These are phyloP conservation scores for Reticulascus tulasneorum DNA, from an alignment of 2,329 filamentous ascomycete genomes.

Conservation along the genomic window DNA sequence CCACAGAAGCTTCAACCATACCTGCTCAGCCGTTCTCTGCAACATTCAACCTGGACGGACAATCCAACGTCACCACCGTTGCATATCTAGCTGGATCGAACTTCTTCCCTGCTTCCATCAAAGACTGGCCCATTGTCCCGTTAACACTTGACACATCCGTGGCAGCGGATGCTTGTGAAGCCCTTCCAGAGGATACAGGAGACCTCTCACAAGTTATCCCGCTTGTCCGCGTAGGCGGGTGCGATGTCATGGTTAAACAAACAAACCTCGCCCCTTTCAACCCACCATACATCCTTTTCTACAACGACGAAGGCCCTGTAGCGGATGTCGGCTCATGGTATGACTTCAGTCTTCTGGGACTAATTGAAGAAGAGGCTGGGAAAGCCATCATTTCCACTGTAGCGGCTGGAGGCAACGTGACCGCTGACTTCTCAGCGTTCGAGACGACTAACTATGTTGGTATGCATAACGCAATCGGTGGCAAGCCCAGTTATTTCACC, in stretches of 20 bases:
- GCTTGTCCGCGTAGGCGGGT: conserved; percentile 1
- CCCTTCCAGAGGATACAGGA: conserved; percentile 9
- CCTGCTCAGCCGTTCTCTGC: conserved; percentile 4
- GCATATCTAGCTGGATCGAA: conserved; percentile 5
- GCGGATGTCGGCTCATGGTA: no score
- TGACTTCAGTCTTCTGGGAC: conserved; percentile 17
- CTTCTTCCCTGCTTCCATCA: conserved; percentile 12
- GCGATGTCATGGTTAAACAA: neutral
- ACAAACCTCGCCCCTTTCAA: conserved; percentile 1
- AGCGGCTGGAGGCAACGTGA: conserved; percentile 20
- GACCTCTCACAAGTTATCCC: conserved; percentile 1
- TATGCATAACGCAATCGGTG: conserved; percentile 21
- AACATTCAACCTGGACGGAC: conserved; percentile 1
- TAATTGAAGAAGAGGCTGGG: conserved; percentile 18
- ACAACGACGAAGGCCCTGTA: conserved; percentile 23
- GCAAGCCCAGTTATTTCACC: conserved; percentile 31
- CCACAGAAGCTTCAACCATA: conserved; percentile 22
- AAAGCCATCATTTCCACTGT: conserved; percentile 20
- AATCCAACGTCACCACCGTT: conserved; percentile 8
- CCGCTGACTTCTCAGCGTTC: conserved; percentile 21
- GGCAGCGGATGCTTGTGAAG: conserved; percentile 18
- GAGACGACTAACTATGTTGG: conserved; percentile 17
- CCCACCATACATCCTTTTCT: conserved; percentile 23
- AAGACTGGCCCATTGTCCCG: conserved; percentile 19
- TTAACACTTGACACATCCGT: conserved; percentile 18